Percentiles rank a stretch among this genome's conserved stretches.
Evolutionary conservation across 495 filamentous ascomycete genomes (phyloP).

Genomic region (Mycothermus thermophilus): DNA sequence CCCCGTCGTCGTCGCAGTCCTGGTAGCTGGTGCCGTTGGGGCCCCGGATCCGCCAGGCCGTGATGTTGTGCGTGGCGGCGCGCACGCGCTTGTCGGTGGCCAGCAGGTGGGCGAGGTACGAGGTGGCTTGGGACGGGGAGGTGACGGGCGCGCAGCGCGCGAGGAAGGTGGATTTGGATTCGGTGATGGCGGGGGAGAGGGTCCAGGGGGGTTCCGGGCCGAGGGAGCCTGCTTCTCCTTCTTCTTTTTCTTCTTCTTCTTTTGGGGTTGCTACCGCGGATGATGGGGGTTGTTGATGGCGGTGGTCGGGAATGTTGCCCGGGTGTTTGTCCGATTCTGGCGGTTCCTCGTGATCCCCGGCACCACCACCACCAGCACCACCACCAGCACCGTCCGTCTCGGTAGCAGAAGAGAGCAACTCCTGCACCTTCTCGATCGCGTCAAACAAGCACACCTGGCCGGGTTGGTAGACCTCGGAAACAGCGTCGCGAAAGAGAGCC

Average conservation of each 20-base stretch:
- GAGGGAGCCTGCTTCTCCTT: not conserved
- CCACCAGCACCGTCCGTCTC: too few species aligned
- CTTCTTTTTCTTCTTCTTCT: not conserved
- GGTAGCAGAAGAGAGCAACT: constrained; percentile 11
- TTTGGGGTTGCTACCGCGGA: too few species aligned
- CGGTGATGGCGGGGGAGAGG: constrained; percentile 53
- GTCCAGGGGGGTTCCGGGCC: constrained; percentile 47
- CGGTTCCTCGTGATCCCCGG: too few species aligned
- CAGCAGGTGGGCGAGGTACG: constrained; percentile 57
- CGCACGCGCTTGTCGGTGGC: constrained; percentile 68
- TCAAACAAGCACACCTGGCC: constrained; percentile 83
- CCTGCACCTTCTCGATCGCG: constrained; percentile 52
- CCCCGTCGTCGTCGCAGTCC: constrained; percentile 92
- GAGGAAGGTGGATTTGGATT: constrained; percentile 82
- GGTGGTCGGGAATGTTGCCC: too few species aligned
- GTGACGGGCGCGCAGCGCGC: constrained; percentile 56
- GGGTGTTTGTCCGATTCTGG: not conserved
- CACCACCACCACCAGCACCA: too few species aligned
- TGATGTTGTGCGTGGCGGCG: constrained; percentile 84
- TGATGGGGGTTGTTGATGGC: too few species aligned
- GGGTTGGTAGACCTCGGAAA: constrained; percentile 49
- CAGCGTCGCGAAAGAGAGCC: constrained; percentile 48
- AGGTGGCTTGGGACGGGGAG: constrained; percentile 52
- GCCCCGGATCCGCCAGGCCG: constrained; percentile 44
- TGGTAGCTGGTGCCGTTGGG: constrained; percentile 48